Conservation (phyloP, 805 yeast species). For the Spathaspora passalidarum region DNA sequence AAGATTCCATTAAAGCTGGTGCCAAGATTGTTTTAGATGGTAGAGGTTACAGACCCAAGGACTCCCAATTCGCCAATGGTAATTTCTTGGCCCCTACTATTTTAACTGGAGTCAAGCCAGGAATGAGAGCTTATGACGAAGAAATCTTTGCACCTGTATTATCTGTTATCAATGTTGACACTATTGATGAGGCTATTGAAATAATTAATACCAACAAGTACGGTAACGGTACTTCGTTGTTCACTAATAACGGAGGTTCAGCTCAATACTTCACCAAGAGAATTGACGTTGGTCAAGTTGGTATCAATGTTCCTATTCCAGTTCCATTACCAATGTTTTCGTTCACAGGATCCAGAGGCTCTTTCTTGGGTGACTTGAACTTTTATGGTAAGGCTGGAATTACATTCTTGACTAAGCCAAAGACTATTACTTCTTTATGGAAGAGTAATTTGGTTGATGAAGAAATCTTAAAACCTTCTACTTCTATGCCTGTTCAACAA, state of each 20-base stretch:
- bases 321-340: constrained; percentile 82
- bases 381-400: constrained; percentile 78
- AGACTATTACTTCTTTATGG: constrained; percentile 73
- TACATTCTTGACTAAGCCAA: constrained; percentile 68
- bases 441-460: constrained; percentile 48
- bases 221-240: constrained; percentile 71
- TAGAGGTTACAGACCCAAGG: constrained; percentile 42
- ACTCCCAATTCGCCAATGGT: constrained; percentile 45
- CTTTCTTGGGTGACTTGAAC: constrained; percentile 76
- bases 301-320: constrained; percentile 76
- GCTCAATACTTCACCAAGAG: constrained; percentile 68
- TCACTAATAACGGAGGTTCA: constrained; percentile 67
- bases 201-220: constrained; percentile 56
- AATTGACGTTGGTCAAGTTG: constrained; percentile 74
- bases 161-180: constrained; percentile 56
- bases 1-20: constrained; percentile 55
- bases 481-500: constrained; percentile 66
- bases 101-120: constrained; percentile 58
- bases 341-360: constrained; percentile 72
- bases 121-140: constrained; percentile 69
- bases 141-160: constrained; percentile 79
- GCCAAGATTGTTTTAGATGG: constrained; percentile 66
- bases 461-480: constrained; percentile 50
- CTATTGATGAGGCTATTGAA: constrained; percentile 66
- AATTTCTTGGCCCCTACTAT: constrained; percentile 74